Evolutionary conservation across 805 yeast genomes (phyloP), one percentile per base, ranked within the genome.

Genomic region (Diddensiella santjacobensis): DNA sequence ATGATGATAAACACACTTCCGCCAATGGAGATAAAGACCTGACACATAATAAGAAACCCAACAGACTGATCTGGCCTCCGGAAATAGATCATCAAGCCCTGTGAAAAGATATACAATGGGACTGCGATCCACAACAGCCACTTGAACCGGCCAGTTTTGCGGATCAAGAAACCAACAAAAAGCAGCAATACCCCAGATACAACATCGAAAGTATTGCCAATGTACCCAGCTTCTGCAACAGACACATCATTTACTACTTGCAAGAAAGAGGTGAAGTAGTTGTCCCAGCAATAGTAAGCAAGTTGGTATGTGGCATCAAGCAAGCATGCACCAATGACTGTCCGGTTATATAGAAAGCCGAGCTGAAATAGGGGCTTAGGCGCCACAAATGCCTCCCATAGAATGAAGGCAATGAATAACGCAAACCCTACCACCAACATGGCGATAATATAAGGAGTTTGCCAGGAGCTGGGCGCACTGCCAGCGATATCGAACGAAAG

Each of bases 1-100:
- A 77, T 67, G 55, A 79, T 78, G 17, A 80, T 77, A 65, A 79
- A 76, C 58, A 79, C 77, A 29, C 84, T 83, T 42, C 83, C 81
- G 58, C 83, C 84, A 47, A 81, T 72, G 57, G 85, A 85, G 58
- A 79, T 62, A 30, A 82, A 59, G 59, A 80, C 74, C 52, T 77
- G 71, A n/a, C 79, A 75, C 38, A 81, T 85, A 61, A 82, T 74
- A 41, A 80, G 67, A 59, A 84, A 85, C 44, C 69, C 63, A 30
- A 70, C 63, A 20, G 75, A 69, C 29, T 64, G 63, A 45, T 66
- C 72, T 40, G 79, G 77, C 41, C 66, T 66, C 60, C 84, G 70
- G 63, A 62, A 80, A 51, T 70, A 71, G 47, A 72, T 67, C 60
- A 81, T 67, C 23, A 81, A 56, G 46, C 84, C 87, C 66, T 76